Conservation (phyloP, 1,139 yeast genomes). For the Suhomyces terraborum region DNA sequence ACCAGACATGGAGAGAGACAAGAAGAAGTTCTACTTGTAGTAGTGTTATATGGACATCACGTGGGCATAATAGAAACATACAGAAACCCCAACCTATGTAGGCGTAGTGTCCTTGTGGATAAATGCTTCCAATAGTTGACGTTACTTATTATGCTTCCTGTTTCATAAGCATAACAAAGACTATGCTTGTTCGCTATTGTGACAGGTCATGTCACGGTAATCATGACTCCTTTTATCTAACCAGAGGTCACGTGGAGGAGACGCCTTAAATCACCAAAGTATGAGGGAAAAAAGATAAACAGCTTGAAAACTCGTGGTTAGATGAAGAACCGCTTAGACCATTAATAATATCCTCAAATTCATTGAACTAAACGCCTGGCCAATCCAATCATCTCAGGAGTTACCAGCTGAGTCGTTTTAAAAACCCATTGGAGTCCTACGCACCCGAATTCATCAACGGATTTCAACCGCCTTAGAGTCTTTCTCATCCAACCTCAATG, state of each 20-base stretch:
- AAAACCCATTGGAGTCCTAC: not conserved
- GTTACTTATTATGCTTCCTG: no score
- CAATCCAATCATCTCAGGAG: not conserved
- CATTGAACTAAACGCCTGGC: conserved; percentile 2
- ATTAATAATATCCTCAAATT: conserved; percentile 1
- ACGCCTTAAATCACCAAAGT: conserved; percentile 11
- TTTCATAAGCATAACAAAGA: no score
- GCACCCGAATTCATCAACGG: not conserved
- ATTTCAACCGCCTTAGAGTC: not conserved
- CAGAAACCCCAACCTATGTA: no score
- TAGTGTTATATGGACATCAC: conserved; percentile 27
- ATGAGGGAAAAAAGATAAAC: conserved; percentile 16
- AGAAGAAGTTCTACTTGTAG: conserved; percentile 83
- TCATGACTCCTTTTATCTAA: not conserved
- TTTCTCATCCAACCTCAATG: conserved; percentile 17
- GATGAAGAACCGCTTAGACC: conserved; percentile 5
- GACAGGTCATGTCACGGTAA: no score
- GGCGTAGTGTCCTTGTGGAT: no score
- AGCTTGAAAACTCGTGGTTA: conserved; percentile 10
- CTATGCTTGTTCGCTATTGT: no score
- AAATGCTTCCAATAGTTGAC: no score
- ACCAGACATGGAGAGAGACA: conserved; percentile 95
- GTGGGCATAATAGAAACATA: not conserved
- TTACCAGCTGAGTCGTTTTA: not conserved
- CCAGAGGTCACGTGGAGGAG: conserved; percentile 9